Conservation (phyloP, 352 stramenopile species). For the Peronospora farinosa region DNA sequence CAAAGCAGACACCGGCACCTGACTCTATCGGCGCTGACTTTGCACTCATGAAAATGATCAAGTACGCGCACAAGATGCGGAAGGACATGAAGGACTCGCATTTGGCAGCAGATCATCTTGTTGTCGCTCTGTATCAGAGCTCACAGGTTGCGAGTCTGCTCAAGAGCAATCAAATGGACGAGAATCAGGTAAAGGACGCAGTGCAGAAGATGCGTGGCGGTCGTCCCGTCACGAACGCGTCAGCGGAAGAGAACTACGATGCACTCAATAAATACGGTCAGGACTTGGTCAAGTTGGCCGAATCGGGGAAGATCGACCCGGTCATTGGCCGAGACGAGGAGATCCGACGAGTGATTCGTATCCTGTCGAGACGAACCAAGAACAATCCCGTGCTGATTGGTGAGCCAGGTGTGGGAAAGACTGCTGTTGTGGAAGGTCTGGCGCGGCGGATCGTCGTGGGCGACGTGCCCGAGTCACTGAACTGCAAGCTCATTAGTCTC, state of each 20-base stretch:
- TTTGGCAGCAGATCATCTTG: slow-evolving; percentile 60
- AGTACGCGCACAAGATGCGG: slow-evolving; percentile 71
- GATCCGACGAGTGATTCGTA: slow-evolving; percentile 93
- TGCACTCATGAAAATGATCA: slow-evolving; percentile 69
- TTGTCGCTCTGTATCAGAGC: slow-evolving; percentile 71
- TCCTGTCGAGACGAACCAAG: slow-evolving; percentile 94
- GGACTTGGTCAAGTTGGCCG: slow-evolving; percentile 90
- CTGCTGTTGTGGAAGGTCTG: slow-evolving; percentile 92
- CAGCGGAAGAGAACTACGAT: slow-evolving; percentile 89
- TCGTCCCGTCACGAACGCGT: slow-evolving; percentile 63
- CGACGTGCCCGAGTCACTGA: slow-evolving; percentile 92
- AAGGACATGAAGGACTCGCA: slow-evolving; percentile 83
- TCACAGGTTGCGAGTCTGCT: slow-evolving; percentile 48
- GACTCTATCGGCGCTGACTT: slow-evolving; percentile 56
- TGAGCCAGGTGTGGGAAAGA: slow-evolving; percentile 96
- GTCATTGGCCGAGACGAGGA: slow-evolving; percentile 97
- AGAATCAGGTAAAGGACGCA: slow-evolving; percentile 58
- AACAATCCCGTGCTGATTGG: slow-evolving; percentile 97
- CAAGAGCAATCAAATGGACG: slow-evolving; percentile 58
- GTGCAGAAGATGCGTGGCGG: slow-evolving; percentile 56
- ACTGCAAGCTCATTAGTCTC: slow-evolving; percentile 88
- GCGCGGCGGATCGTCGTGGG: slow-evolving; percentile 94
- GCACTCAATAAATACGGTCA: slow-evolving; percentile 93
- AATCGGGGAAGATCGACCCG: slow-evolving; percentile 95
- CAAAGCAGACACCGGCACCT: slow-evolving; percentile 64